Conservation (phyloP, 768 basidiomycete genomes). For the Boletus pseudopeckii region DNA sequence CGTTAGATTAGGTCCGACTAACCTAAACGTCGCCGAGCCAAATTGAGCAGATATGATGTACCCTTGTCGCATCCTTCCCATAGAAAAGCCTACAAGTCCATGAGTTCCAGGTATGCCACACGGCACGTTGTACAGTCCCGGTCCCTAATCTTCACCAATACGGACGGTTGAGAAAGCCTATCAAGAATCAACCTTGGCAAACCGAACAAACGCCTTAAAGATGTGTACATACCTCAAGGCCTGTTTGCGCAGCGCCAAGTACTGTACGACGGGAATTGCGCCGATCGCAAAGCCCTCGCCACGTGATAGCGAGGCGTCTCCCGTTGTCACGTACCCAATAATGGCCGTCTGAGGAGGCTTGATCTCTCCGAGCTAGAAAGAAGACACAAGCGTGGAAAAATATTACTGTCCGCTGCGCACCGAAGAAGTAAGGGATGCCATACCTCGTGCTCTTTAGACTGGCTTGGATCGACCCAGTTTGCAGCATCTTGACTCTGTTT, state of each 20-base stretch:
- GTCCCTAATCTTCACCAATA: conserved; percentile 65
- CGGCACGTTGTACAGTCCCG: conserved; percentile 53
- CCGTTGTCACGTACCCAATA: conserved; percentile 84
- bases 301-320: conserved; percentile 73
- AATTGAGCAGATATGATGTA: background rate
- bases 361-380: conserved; percentile 43
- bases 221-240: conserved; percentile 32
- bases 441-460: conserved; percentile 28
- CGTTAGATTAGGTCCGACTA: background rate
- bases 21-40: background rate
- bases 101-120: conserved; percentile 43
- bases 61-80: background rate
- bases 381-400: background rate
- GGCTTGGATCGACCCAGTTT: conserved; percentile 17
- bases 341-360: conserved; percentile 43
- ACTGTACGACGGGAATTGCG: conserved; percentile 54
- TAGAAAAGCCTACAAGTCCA: conserved; percentile 22
- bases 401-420: background rate
- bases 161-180: conserved; percentile 28
- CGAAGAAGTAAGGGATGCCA: conserved; percentile 1
- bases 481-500: conserved; percentile 15
- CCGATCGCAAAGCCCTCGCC: conserved; percentile 80
- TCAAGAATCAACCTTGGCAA: background rate
- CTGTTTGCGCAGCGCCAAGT: conserved; percentile 54
- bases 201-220: background rate